These are phyloP conservation scores for Leccinum pallidistipes DNA, from an alignment of 1,284 basidiomycete species.

Conservation along the genomic window DNA sequence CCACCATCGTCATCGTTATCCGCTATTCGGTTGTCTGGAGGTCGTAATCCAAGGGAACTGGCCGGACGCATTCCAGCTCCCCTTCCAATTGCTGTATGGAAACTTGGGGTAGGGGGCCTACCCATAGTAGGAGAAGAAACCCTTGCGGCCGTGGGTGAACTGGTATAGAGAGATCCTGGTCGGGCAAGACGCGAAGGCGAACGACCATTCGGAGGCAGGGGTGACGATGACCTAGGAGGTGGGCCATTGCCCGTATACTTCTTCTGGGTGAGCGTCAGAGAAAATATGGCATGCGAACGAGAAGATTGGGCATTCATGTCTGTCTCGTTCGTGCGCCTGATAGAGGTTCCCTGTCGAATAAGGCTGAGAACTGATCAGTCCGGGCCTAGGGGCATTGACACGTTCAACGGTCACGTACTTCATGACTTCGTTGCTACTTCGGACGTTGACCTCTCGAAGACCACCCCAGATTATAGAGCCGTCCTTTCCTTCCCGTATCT, in stretches of 20 bases:
- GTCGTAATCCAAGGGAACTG: conserved; percentile 64
- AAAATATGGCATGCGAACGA: conserved; percentile 98
- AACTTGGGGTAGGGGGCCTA: conserved; percentile 74
- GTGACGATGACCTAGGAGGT: conserved; percentile 73
- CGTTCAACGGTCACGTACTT: conserved; percentile 51
- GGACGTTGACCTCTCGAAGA: conserved; percentile 87
- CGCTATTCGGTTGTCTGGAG: conserved; percentile 47
- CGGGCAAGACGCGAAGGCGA: conserved; percentile 77
- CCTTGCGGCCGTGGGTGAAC: conserved; percentile 42
- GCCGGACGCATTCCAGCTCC: conserved; percentile 69
- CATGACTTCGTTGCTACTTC: conserved; percentile 88
- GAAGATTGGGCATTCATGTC: conserved; percentile 53
- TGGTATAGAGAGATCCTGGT: conserved; percentile 67
- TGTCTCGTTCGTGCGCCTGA: conserved; percentile 78
- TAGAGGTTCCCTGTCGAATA: conserved; percentile 83
- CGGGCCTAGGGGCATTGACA: conserved; percentile 4
- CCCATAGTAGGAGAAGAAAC: conserved; percentile 75
- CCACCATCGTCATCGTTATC: conserved; percentile 62
- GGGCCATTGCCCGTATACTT: conserved; percentile 67
- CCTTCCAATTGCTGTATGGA: conserved; percentile 67
- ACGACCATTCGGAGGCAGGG: conserved; percentile 65
- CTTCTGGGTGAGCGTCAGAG: conserved; percentile 89
- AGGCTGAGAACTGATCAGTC: conserved; percentile 48
- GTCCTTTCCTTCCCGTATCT: conserved; percentile 95
- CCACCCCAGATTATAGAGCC: conserved; percentile 98